Percentiles rank a stretch among this genome's conserved stretches.
These are phyloP conservation scores for Fonsecaea nubica DNA, from an alignment of 2,329 filamentous ascomycete species.

Conservation along the genomic window DNA sequence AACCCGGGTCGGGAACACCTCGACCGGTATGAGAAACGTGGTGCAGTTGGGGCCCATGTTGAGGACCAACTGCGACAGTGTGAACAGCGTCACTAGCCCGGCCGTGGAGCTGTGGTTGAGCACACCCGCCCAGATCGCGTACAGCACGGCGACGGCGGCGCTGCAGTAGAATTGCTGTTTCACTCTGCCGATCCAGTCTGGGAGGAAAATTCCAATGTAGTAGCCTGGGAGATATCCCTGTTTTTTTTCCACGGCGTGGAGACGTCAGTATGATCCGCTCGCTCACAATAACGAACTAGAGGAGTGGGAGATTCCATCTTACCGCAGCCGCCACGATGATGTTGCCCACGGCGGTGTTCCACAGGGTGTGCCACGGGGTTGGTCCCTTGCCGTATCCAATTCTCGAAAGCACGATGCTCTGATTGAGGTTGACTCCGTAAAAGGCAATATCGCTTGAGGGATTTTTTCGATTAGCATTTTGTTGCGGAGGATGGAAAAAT, in stretches of 20 bases:
- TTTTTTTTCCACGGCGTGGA: background rate
- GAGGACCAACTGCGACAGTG: conserved; percentile 45
- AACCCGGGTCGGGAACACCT: conserved; percentile 69
- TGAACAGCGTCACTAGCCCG: conserved; percentile 43
- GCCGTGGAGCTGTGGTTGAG: conserved; percentile 41
- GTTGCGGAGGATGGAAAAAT: background rate
- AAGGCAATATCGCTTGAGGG: conserved; percentile 42
- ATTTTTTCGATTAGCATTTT: background rate
- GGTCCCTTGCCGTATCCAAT: conserved; percentile 45
- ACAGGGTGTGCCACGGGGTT: conserved; percentile 45
- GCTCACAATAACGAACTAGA: background rate
- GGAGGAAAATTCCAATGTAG: conserved; percentile 41
- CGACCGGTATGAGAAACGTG: conserved; percentile 69
- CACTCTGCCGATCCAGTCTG: conserved; percentile 39
- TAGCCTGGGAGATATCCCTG: conserved; percentile 41
- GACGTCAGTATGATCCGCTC: background rate
- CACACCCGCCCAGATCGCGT: conserved; percentile 44
- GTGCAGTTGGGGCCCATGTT: conserved; percentile 60
- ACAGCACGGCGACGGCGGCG: conserved; percentile 40
- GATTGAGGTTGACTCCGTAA: conserved; percentile 47
- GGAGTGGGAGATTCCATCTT: background rate
- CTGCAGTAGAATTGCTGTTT: conserved; percentile 40
- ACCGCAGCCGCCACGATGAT: conserved; percentile 45
- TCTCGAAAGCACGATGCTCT: conserved; percentile 44
- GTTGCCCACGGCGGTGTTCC: conserved; percentile 47